Conservation (phyloP, 2,329 filamentous ascomycete species). For the Plenodomus tracheiphilus region DNA sequence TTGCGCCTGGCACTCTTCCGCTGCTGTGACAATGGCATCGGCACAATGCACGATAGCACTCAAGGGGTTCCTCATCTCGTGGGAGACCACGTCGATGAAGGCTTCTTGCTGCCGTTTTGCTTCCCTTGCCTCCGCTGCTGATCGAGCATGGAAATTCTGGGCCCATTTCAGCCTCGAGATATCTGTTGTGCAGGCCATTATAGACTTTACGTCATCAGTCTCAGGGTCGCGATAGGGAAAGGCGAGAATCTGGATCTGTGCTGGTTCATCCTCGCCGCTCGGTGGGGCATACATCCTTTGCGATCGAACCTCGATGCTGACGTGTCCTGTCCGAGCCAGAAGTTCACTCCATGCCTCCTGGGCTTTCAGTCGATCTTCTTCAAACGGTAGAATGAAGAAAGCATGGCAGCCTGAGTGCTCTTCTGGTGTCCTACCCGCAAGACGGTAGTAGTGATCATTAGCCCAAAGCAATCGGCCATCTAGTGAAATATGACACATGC, state of each 20-base stretch:
- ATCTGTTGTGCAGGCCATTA: slow-evolving; percentile 38
- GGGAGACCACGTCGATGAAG: slow-evolving; percentile 43
- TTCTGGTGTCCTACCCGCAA: slow-evolving; percentile 25
- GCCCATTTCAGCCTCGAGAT: slow-evolving; percentile 43
- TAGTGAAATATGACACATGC: slow-evolving; percentile 37
- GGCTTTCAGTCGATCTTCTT: slow-evolving; percentile 30
- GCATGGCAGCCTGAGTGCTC: slow-evolving; percentile 14
- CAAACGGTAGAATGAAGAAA: slow-evolving; percentile 32
- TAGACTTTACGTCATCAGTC: slow-evolving; percentile 23
- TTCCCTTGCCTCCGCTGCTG: slow-evolving; percentile 35
- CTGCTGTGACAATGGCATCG: slow-evolving; percentile 44
- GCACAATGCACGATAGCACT: slow-evolving; percentile 49
- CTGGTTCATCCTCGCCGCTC: slow-evolving; percentile 34
- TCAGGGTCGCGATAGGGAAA: slow-evolving; percentile 34
- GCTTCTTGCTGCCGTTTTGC: slow-evolving; percentile 41
- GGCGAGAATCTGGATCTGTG: slow-evolving; percentile 45
- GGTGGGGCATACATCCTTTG: slow-evolving; percentile 38
- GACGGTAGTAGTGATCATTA: slow-evolving; percentile 39
- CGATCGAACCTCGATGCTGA: slow-evolving; percentile 31
- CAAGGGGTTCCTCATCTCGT: slow-evolving; percentile 47
- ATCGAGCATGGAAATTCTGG: slow-evolving; percentile 36
- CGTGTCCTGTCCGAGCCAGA: slow-evolving; percentile 26
- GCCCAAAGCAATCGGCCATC: slow-evolving; percentile 40
- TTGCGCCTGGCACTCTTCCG: slow-evolving; percentile 30
- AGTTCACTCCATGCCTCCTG: slow-evolving; percentile 29